Percentiles rank a stretch among this genome's conserved stretches.
Evolutionary conservation across 1,284 basidiomycete genomes (phyloP).

Genomic region (Cryptococcus amylolentus): DNA sequence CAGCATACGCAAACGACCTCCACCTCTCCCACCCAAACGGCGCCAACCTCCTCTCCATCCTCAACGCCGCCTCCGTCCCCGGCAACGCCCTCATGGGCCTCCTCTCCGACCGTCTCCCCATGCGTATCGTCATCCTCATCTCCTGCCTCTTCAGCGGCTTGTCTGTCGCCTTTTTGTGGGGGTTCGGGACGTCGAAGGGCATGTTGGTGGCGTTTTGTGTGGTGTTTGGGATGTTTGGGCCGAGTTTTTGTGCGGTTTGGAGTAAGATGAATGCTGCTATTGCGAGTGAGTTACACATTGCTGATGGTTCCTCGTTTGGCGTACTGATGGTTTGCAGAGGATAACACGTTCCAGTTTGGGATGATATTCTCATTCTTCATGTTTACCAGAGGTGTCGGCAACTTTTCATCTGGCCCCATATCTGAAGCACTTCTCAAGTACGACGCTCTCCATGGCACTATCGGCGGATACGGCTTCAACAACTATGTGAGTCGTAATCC

Average conservation of each 20-base stretch:
- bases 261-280: slow-evolving; percentile 36
- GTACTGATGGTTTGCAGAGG: slow-evolving; percentile 20
- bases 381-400: slow-evolving; percentile 44
- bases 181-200: slow-evolving; percentile 37
- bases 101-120: slow-evolving; percentile 39
- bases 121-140: slow-evolving; percentile 34
- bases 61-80: slow-evolving; percentile 47
- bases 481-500: slow-evolving; percentile 32
- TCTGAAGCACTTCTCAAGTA: slow-evolving; percentile 34
- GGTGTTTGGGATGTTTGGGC: slow-evolving; percentile 33
- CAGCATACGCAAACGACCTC: slow-evolving; percentile 41
- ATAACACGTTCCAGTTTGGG: slow-evolving; percentile 38
- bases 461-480: slow-evolving; percentile 42
- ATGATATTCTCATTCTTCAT: slow-evolving; percentile 44
- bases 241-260: slow-evolving; percentile 39
- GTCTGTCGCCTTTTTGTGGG: slow-evolving; percentile 47
- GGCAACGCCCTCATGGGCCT: slow-evolving; percentile 44
- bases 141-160: slow-evolving; percentile 38
- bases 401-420: slow-evolving; percentile 44
- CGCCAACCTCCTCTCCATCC: slow-evolving; percentile 41
- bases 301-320: not conserved
- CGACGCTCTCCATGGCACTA: slow-evolving; percentile 19
- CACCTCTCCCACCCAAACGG: slow-evolving; percentile 37
- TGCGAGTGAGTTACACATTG: slow-evolving; percentile 20
- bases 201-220: slow-evolving; percentile 34